Base-by-base conservation (phyloP, 208 protist species). In the Trypanosomatidae sp. region DNA sequence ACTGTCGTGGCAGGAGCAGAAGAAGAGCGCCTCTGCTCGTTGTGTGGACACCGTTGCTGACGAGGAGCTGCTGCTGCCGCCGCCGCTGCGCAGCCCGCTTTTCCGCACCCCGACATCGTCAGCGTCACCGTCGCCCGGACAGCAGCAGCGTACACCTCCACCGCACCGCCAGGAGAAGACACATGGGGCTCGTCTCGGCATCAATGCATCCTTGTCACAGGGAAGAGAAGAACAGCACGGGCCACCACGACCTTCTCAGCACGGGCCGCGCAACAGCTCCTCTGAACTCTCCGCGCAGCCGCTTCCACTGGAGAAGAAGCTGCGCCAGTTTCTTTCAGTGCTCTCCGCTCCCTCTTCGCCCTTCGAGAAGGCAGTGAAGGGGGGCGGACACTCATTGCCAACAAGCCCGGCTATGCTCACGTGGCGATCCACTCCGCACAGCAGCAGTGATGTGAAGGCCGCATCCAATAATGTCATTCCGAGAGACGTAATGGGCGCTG, bases 31-130 rank as follows among this genome's bases (percentile, higher is more conserved):
- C 22, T 70, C 74, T 22, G 52, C 68, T 10, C 68, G 50, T 41
- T 9, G 33, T 9, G 44, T 52, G 15, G 68, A 73, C 62, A 17
- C 2, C 36, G 3, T 44, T 3, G 28, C 5, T 30, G 62, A 62
- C 0, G 74, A 33, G 5, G 60, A 69, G 25, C 52, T 69, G 59
- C 62, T 68, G 13, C 43, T 74, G 75, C 69, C 64, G 46, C 39
- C 70, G 59, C 75, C 75, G 15, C 62, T 71, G 65, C 75, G 69
- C 39, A 36, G 75, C 25, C 69, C 75, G 25, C 69, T 79, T 44
- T 79, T 79, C 17, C 17, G 39, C 66, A 25, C 66, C 15, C 2
- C n/a, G 28, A 65, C 65, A 9, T 41, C 28, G 25, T 58, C 71
- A 3, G 30, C 7, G 33, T 74, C 74, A 33, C 49, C 60, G 28